phyloP scores from a whole-genome alignment of 2,329 filamentous ascomycete species.

The Mycosphaerelloides madeirae region DNA sequence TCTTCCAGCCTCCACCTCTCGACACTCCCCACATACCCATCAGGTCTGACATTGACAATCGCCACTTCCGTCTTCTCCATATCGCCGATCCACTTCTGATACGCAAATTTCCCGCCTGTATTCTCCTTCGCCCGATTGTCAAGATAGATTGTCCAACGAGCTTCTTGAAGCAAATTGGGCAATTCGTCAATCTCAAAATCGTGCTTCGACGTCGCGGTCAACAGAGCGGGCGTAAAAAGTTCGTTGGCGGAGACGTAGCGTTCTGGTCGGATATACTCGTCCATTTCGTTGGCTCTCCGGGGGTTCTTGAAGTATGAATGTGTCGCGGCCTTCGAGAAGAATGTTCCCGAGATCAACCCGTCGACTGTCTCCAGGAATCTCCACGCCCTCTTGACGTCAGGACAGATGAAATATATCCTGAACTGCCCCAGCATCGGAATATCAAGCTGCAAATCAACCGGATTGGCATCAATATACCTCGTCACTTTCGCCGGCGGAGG shows the following conservation, averaged over 20 bases:
- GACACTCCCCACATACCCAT: slow-evolving; percentile 68
- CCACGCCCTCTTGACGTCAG: slow-evolving; percentile 53
- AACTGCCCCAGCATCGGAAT: slow-evolving; percentile 75
- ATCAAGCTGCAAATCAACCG: slow-evolving; percentile 71
- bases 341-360: slow-evolving; percentile 52
- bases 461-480: slow-evolving; percentile 72
- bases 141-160: slow-evolving; percentile 68
- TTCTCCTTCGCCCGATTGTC: slow-evolving; percentile 58
- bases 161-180: slow-evolving; percentile 57
- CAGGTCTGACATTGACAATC: slow-evolving; percentile 64
- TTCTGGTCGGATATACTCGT: slow-evolving; percentile 62
- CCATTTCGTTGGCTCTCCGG: slow-evolving; percentile 53
- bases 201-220: slow-evolving; percentile 61
- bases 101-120: slow-evolving; percentile 51
- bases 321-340: slow-evolving; percentile 53
- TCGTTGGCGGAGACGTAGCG: slow-evolving; percentile 65
- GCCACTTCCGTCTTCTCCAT: slow-evolving; percentile 55
- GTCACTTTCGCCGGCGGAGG: slow-evolving; percentile 66
- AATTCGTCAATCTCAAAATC: slow-evolving; percentile 63
- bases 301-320: slow-evolving; percentile 59
- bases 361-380: slow-evolving; percentile 59
- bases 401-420: slow-evolving; percentile 66
- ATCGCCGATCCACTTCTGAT: slow-evolving; percentile 64
- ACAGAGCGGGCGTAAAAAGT: slow-evolving; percentile 63
- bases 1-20: too few relatives aligned